phyloP scores from a whole-genome alignment of 2,329 filamentous ascomycete species.

The Thelonectria rubi region DNA sequence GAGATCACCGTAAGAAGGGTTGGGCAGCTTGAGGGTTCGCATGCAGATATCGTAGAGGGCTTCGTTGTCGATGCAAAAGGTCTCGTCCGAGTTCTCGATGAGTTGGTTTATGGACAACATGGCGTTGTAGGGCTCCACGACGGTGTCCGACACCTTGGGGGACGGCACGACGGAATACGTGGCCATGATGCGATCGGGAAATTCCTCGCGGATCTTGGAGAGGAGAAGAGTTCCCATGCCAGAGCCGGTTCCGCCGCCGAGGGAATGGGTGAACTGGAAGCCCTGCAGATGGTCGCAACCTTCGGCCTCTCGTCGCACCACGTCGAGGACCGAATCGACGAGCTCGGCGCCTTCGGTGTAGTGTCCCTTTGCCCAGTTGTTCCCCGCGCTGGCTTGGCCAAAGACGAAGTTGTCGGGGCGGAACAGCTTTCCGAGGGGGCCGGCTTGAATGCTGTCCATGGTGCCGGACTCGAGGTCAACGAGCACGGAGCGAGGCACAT shows the following conservation, averaged over 20 bases:
- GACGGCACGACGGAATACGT: conserved; percentile 99
- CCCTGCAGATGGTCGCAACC: conserved; percentile 99
- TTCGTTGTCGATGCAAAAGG: conserved; percentile 99
- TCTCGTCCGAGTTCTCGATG: conserved; percentile 99
- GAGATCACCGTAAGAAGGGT: conserved; percentile 97
- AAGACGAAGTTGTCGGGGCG: conserved; percentile 99
- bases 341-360: conserved; percentile 99
- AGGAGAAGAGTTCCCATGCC: conserved; percentile 99
- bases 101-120: conserved; percentile 99
- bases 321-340: conserved; percentile 96
- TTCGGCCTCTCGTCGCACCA: conserved; percentile 98
- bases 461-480: conserved; percentile 99
- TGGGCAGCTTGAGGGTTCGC: conserved; percentile 97
- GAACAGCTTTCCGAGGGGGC: conserved; percentile 98
- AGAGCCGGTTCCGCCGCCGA: conserved; percentile 99
- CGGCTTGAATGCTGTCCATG: conserved; percentile 98
- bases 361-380: conserved; percentile 99
- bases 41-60: conserved; percentile 99
- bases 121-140: conserved; percentile 99
- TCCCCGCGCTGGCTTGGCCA: conserved; percentile 98
- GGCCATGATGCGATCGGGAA: conserved; percentile 99
- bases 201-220: conserved; percentile 99
- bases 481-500: conserved; percentile 97
- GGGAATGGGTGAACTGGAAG: conserved; percentile 99
- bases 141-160: conserved; percentile 99